Evolutionary conservation across 495 filamentous ascomycete genomes (phyloP).

Genomic region (Gamarada debralockiae): DNA sequence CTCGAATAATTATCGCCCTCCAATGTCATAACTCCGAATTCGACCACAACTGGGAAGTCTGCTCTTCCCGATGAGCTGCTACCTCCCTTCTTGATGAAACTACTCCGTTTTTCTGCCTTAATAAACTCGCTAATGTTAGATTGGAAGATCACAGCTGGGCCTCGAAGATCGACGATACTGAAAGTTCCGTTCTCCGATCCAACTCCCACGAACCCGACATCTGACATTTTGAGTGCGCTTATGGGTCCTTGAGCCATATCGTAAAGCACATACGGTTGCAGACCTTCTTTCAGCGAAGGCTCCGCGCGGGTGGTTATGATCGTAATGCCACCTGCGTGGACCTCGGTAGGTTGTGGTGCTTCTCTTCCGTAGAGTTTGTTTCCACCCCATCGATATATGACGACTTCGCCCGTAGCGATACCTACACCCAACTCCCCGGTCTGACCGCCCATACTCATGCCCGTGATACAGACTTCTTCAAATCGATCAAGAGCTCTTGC

Average conservation of each 20-base stretch:
- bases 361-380: slow-evolving; percentile 59
- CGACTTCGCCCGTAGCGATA: slow-evolving; percentile 73
- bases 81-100: slow-evolving; percentile 52
- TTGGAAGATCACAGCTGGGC: slow-evolving; percentile 81
- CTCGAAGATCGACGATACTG: slow-evolving; percentile 79
- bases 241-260: slow-evolving; percentile 78
- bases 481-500: slow-evolving; percentile 75
- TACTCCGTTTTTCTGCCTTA: slow-evolving; percentile 65
- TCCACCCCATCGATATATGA: slow-evolving; percentile 81
- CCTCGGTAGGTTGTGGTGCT: slow-evolving; percentile 45
- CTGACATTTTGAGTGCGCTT: slow-evolving; percentile 73
- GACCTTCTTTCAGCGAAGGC: slow-evolving; percentile 72
- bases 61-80: slow-evolving; percentile 31
- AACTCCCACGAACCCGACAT: slow-evolving; percentile 85
- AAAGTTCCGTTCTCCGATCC: slow-evolving; percentile 79
- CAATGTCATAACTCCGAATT: slow-evolving; percentile 91
- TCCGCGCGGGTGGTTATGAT: slow-evolving; percentile 73
- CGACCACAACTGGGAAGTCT: slow-evolving; percentile 74
- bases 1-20: slow-evolving; percentile 93
- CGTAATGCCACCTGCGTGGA: slow-evolving; percentile 55
- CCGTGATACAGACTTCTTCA: slow-evolving; percentile 71
- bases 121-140: slow-evolving; percentile 61
- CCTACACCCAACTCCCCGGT: slow-evolving; percentile 85
- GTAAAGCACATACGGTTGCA: slow-evolving; percentile 76
- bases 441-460: slow-evolving; percentile 68